Percentiles rank a stretch among this genome's conserved stretches.
Evolutionary conservation across 768 basidiomycete genomes (phyloP).

Genomic region (Suillus discolor): DNA sequence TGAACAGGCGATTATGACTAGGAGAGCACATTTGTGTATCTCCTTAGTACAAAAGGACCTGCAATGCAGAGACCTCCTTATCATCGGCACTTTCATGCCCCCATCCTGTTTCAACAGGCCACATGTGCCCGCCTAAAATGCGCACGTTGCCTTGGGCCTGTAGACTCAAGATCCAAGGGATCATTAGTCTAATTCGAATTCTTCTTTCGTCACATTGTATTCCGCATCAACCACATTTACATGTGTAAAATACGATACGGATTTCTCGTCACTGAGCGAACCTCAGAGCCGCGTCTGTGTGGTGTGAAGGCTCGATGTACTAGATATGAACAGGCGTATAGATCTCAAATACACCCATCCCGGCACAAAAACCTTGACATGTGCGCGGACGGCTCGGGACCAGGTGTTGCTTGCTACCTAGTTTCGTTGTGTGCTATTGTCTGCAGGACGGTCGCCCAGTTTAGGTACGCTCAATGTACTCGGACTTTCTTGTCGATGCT

Average conservation of each 20-base stretch:
- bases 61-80: neutral
- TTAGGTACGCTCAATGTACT: neutral
- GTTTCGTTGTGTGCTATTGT: neutral
- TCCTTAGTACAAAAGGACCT: neutral
- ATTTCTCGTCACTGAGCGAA: neutral
- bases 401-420: neutral
- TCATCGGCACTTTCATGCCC: neutral
- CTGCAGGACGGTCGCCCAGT: neutral
- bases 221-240: too few species aligned
- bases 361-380: neutral
- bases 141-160: neutral
- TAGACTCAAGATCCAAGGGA: too few species aligned
- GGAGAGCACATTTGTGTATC: neutral
- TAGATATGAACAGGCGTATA: neutral
- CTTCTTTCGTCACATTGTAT: too few species aligned
- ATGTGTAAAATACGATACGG: neutral
- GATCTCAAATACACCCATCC: neutral
- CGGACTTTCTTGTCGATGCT: neutral
- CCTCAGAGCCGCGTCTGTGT: too few species aligned
- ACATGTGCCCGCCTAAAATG: neutral
- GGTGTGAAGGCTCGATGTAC: neutral
- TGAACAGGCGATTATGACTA: slow-evolving; percentile 30
- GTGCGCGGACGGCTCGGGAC: too few species aligned
- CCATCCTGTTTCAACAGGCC: too few species aligned
- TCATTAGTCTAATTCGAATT: neutral